Evolutionary conservation across 2,329 filamentous ascomycete genomes (phyloP).

Genomic region (Botrytis galanthina): DNA sequence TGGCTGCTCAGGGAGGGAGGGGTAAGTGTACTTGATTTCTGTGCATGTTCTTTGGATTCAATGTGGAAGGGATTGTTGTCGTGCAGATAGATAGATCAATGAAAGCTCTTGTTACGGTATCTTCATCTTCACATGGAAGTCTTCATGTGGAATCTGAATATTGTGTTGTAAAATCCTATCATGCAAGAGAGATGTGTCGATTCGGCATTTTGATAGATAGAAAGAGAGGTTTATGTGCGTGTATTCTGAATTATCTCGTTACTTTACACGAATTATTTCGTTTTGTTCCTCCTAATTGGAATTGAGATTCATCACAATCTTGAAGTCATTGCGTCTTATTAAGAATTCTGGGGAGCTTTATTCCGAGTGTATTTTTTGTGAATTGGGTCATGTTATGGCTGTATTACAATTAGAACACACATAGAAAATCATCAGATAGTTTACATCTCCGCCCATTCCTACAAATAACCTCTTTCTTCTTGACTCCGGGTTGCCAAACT

Average conservation of each 20-base stretch:
- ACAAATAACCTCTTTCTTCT: background rate
- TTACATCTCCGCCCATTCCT: rapidly evolving
- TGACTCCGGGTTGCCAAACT: background rate
- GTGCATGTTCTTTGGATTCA: background rate
- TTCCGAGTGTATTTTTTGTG: background rate
- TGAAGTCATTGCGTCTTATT: background rate
- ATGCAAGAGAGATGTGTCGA: background rate
- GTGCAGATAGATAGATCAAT: background rate
- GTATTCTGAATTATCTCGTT: background rate
- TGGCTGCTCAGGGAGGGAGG: too few relatives aligned
- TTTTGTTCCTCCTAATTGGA: background rate
- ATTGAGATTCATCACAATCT: background rate
- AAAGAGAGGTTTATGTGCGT: background rate
- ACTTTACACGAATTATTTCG: background rate
- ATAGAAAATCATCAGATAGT: background rate
- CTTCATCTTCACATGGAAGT: background rate
- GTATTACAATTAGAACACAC: background rate
- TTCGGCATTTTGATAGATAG: background rate
- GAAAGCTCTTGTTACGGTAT: background rate
- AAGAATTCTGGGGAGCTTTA: rapidly evolving
- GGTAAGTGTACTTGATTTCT: background rate
- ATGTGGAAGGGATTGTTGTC: background rate
- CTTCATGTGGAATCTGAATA: background rate
- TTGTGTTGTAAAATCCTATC: background rate
- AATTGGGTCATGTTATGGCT: background rate